Percentiles rank a stretch among this genome's conserved stretches.
Conservation (phyloP, 2,329 filamentous ascomycete genomes). For the Thielaviopsis musarum region DNA sequence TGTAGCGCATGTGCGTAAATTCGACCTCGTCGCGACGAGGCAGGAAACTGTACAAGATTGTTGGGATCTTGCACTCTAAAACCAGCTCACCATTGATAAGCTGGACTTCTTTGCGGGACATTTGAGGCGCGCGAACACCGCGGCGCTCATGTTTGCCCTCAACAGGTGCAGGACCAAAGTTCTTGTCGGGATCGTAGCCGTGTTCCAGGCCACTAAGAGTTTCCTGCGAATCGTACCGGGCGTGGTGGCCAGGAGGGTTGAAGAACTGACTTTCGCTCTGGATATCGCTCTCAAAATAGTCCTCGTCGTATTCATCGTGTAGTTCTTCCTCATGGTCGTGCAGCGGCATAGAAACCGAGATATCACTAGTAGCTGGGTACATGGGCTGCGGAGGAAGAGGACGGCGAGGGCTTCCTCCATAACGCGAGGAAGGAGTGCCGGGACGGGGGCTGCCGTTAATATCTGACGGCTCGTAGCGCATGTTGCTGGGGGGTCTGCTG, state of each 20-base stretch:
- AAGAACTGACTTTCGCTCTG: conserved; percentile 8
- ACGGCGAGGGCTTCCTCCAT: conserved; percentile 72
- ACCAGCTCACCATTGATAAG: conserved; percentile 96
- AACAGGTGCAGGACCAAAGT: conserved; percentile 18
- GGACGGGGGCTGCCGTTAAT: conserved; percentile 80
- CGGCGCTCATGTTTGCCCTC: conserved; percentile 76
- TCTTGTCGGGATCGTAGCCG: conserved; percentile 18
- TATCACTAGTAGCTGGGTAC: conserved; percentile 31
- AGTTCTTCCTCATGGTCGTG: conserved; percentile 5
- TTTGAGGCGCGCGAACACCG: conserved; percentile 72
- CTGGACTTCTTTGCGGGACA: conserved; percentile 83
- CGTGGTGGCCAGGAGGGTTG: conserved; percentile 23
- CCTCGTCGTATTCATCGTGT: conserved; percentile 35
- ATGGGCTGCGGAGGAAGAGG: conserved; percentile 79
- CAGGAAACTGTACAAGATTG: conserved; percentile 92
- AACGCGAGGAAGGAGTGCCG: conserved; percentile 76
- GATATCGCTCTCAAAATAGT: conserved; percentile 53
- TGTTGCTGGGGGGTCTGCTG: conserved; percentile 52
- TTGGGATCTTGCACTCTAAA: conserved; percentile 96
- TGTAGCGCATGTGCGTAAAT: conserved; percentile 98
- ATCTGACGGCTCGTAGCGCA: conserved; percentile 70
- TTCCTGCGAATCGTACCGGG: conserved; percentile 36
- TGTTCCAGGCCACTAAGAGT: conserved; percentile 33
- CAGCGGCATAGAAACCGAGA: conserved; percentile 57
- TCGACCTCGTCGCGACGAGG: conserved; percentile 85